These are phyloP conservation scores for Chlamydomonas sphaeroides DNA, from an alignment of 139 green algal species.

Conservation along the genomic window DNA sequence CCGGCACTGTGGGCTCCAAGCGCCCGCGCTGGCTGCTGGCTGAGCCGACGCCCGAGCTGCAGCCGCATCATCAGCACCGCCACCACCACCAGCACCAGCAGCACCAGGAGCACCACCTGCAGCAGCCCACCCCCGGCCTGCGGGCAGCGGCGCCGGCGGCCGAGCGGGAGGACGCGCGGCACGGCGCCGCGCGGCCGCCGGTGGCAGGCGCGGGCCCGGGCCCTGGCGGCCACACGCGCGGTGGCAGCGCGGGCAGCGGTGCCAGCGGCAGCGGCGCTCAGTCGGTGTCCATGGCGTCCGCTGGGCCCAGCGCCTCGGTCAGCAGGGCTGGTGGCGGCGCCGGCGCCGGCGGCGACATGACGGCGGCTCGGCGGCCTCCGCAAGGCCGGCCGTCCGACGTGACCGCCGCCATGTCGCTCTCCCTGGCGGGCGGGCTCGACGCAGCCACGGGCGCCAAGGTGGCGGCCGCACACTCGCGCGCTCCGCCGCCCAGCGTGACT, in stretches of 20 bases:
- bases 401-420: constrained; percentile 22
- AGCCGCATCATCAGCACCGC: too few relatives aligned
- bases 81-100: too few relatives aligned
- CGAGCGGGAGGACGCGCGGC: too few relatives aligned
- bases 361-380: not conserved
- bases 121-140: not conserved
- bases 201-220: not conserved
- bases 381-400: not conserved
- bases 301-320: not conserved
- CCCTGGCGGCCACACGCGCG: too few relatives aligned
- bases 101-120: too few relatives aligned
- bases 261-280: not conserved
- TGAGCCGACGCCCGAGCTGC: too few relatives aligned
- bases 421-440: not conserved
- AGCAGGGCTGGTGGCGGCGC: not conserved
- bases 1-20: constrained; percentile 15
- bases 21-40: not conserved
- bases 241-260: not conserved
- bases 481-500: not conserved
- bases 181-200: not conserved
- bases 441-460: not conserved
- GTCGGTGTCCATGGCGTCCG: constrained; percentile 9
- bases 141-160: too few relatives aligned
- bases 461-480: not conserved
- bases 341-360: not conserved